Evolutionary conservation across 225 moss, liverwort and hornwort genomes (phyloP), one percentile per base, ranked within the genome.

Genomic region (Physcomitrium patens): DNA sequence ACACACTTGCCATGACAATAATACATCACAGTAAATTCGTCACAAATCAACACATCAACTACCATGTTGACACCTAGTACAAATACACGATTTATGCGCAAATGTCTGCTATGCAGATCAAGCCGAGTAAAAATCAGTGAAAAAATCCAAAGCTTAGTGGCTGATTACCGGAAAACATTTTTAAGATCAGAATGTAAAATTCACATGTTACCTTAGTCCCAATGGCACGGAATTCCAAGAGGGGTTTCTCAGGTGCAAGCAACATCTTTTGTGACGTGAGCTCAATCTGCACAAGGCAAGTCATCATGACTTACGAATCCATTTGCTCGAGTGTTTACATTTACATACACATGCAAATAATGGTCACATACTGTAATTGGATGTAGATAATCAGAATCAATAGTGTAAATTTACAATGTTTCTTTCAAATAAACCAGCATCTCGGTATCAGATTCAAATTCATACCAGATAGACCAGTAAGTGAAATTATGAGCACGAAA

Each of bases 151-250:
- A 47, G 52, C 69, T 17, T 7, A 15, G 50, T 22, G 48, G 16
- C 45, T 10, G 48, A 26, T 56, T 43, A 17, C 56, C 20, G 31
- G 3, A 20, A 58, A 0, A 49, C 47, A 55, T 68, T 31, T 24
- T 50, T 51, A 19, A 58, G 57, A 71, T 45, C 31, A 37, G 31
- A 37, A 37, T 4, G 31, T 37, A 1, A 7, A 37, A 37, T 1
- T 3, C 7, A 37, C 31, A 37, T 15, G 51, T 45, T 68, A 94
- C 97, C 95, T 95, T 99, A 5, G 87, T 95, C 44, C 97, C 97
- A 86, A 95, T 89, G 18, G 97, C 97, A 74, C 97, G 91, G 44
- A 95, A 89, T 79, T 94, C 94, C 79, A 99, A 74, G 50, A 95
- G 80, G 22, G 89, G 93, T 56, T 54, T 88, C 71, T 99, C 97